These are phyloP conservation scores for Phaeosphaeriaceae sp. DNA, from an alignment of 2,329 filamentous ascomycete species.

Conservation along the genomic window DNA sequence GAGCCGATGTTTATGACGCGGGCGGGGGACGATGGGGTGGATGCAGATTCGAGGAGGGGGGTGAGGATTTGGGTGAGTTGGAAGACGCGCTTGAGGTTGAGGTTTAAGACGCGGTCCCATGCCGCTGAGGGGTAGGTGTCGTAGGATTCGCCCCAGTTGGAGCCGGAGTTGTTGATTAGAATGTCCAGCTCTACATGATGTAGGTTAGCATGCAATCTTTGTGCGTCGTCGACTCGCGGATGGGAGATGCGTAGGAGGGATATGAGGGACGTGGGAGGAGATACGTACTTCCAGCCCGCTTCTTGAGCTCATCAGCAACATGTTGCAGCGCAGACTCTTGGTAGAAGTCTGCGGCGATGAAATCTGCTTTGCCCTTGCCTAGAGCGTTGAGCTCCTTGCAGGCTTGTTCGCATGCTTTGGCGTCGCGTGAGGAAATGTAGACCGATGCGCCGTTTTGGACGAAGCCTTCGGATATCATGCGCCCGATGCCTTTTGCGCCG, in stretches of 20 bases:
- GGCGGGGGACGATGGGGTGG: slow-evolving; percentile 55
- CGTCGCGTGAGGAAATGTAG: slow-evolving; percentile 74
- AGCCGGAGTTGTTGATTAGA: slow-evolving; percentile 72
- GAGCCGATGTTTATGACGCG: slow-evolving; percentile 72
- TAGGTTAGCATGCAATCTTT: neutral
- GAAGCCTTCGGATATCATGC: slow-evolving; percentile 73
- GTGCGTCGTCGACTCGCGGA: neutral
- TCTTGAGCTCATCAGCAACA: slow-evolving; percentile 65
- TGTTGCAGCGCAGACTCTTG: slow-evolving; percentile 66
- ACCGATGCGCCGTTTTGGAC: slow-evolving; percentile 71
- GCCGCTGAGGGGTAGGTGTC: slow-evolving; percentile 62
- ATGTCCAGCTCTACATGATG: slow-evolving; percentile 60
- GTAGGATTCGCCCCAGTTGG: slow-evolving; percentile 69
- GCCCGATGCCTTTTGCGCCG: slow-evolving; percentile 67
- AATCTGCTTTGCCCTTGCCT: slow-evolving; percentile 65
- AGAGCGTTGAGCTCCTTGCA: slow-evolving; percentile 65
- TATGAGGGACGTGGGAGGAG: neutral
- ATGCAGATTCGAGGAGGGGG: slow-evolving; percentile 66
- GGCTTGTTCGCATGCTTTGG: slow-evolving; percentile 67
- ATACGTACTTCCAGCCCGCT: slow-evolving; percentile 56
- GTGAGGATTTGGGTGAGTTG: slow-evolving; percentile 70
- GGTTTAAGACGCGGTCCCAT: slow-evolving; percentile 66
- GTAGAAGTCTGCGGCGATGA: slow-evolving; percentile 69
- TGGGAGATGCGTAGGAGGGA: neutral
- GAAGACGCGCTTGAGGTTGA: slow-evolving; percentile 71